Conservation (phyloP, 257 asterid genomes). For the Avicennia marina region DNA sequence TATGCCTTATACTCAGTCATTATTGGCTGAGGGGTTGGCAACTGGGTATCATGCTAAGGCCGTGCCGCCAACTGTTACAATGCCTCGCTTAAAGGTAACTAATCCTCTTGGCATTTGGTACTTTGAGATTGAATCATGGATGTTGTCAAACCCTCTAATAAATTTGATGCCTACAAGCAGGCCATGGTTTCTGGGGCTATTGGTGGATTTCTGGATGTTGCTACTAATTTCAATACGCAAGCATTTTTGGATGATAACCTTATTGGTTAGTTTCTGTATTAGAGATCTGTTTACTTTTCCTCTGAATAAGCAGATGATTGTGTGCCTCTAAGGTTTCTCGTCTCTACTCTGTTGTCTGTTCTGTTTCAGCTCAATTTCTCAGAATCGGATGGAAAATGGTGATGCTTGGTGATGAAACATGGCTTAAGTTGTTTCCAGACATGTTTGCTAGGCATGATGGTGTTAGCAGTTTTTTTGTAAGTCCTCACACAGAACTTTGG, state of each 20-base stretch:
- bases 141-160: neutral
- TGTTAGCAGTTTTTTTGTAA: slow-evolving; percentile 91
- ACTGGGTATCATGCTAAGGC: slow-evolving; percentile 88
- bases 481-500: slow-evolving; percentile 23
- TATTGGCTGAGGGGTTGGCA: slow-evolving; percentile 63
- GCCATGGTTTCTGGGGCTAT: slow-evolving; percentile 95
- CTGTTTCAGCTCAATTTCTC: slow-evolving; percentile 58
- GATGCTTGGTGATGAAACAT: slow-evolving; percentile 94
- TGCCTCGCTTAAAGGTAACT: slow-evolving; percentile 92
- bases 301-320: slow-evolving; percentile 1
- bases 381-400: slow-evolving; percentile 85
- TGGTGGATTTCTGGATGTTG: slow-evolving; percentile 90
- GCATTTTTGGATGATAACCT: slow-evolving; percentile 86
- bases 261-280: slow-evolving; percentile 56
- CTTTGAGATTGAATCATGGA: slow-evolving; percentile 8
- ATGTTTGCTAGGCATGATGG: slow-evolving; percentile 83
- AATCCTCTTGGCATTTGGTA: neutral
- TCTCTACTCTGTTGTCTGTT: slow-evolving; percentile 20
- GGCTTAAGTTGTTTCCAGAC: slow-evolving; percentile 87
- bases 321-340: slow-evolving; percentile 16
- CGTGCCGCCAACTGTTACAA: slow-evolving; percentile 96
- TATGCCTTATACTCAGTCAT: slow-evolving; percentile 85
- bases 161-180: slow-evolving; percentile 30
- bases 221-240: slow-evolving; percentile 83
- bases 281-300: slow-evolving; percentile 1